Evolutionary conservation across 2,329 filamentous ascomycete genomes (phyloP).

Genomic region (Trichoderma harzianum): DNA sequence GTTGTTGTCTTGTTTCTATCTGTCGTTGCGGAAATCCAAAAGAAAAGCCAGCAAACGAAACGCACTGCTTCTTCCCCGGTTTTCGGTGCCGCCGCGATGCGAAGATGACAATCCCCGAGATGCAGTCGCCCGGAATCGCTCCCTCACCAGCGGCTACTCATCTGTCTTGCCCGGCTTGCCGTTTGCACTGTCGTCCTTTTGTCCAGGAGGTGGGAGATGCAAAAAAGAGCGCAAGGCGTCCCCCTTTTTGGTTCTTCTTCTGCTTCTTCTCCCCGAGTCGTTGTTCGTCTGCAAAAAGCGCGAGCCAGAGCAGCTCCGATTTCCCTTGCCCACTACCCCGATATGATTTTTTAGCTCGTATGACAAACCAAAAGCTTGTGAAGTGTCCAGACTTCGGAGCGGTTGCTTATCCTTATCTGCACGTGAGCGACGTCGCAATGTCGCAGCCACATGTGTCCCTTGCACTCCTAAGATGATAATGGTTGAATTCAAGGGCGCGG

Average conservation of each 20-base stretch:
- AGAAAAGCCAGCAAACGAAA: background rate
- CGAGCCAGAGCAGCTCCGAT: conserved; percentile 6
- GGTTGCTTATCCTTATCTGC: conserved; percentile 14
- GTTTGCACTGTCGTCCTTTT: background rate
- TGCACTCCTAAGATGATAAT: background rate
- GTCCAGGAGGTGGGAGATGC: background rate
- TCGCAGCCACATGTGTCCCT: background rate
- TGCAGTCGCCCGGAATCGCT: conserved; percentile 18
- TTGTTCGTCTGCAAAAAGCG: conserved; percentile 6
- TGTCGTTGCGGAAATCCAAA: background rate
- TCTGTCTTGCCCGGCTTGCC: conserved; percentile 5
- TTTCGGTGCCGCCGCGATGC: background rate
- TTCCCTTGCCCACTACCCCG: conserved; percentile 3
- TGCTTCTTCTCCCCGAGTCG: background rate
- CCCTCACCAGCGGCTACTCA: conserved; percentile 18
- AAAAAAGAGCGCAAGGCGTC: background rate
- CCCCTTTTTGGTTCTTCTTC: background rate
- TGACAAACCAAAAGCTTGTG: conserved; percentile 15
- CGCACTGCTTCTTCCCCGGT: background rate
- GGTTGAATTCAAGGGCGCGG: background rate
- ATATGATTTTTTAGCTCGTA: conserved; percentile 15
- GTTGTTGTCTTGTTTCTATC: background rate
- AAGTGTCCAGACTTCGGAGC: conserved; percentile 10
- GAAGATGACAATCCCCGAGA: conserved; percentile 13
- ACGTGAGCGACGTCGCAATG: conserved; percentile 3